Evolutionary conservation across 108 stramenopile species (phyloP), one percentile per base, ranked within the genome.

Genomic region (Pseudonitzschia multiseries): DNA sequence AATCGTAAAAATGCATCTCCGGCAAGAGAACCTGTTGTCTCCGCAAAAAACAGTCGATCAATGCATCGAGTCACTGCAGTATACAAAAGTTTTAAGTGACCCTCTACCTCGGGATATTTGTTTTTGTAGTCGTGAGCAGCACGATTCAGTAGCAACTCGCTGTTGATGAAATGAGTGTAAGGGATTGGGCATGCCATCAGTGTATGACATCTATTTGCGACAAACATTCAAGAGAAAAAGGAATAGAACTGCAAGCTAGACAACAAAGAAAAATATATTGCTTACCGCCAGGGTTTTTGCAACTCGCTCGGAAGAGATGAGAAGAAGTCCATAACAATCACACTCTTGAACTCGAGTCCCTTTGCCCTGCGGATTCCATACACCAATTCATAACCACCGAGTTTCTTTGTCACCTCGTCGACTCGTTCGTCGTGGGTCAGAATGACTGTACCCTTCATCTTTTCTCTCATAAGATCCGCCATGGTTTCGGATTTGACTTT

Each of bases 281-380:
- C 46, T 14, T 48, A 48, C 46, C 73, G 73, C 83, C 83, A 87
- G 28, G 79, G 54, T 52, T 84, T 86, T 52, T 86, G 83, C 6
- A 76, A 59, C n/a, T 60, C 48, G 18, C 46, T 24, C 9, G 81
- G 72, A 20, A 89, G 64, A n/a, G 71, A 67, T 9, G 32, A 31
- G 56, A 89, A 89, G 62, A 86, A 89, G 71, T 89, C 80, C 33
- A 89, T 48, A 12, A 89, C 43, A 20, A 89, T 79, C 18, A 89
- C 85, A 66, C 46, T 75, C 64, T 74, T 72, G 62, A 86, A 89
- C 67, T 89, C 85, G 33, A 88, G 63, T 6, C 87, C 87, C 65
- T 88, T 86, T 4, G 83, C 63, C 53, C 82, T 79, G 8, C 79
- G 65, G 64, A 89, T 86, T 2, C 81, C 81, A 27, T 68, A 81